Base-by-base conservation (phyloP, 2,329 filamentous ascomycete genomes). In the Cercospora zeae-maydis region DNA sequence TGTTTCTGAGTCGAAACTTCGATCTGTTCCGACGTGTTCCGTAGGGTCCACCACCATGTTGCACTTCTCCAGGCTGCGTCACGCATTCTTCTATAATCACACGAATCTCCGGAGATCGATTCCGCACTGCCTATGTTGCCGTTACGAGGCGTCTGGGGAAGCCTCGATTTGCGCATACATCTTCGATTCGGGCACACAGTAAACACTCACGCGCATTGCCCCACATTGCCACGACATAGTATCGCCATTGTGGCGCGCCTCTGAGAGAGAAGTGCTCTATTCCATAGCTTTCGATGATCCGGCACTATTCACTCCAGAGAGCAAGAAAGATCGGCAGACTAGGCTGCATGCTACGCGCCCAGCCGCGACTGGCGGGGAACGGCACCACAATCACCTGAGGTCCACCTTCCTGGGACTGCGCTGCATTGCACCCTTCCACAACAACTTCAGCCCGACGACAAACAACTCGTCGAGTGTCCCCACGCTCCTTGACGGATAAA, bases 401-500 rank as follows among this genome's bases (percentile, higher is more conserved):
- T 19, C 45, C 24, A 30, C 45, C 47, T 51, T 51, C 45, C 45
- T 51, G 45, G 21, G 45, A 27, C 21, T 31, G 45, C 37, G 19
- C 37, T 21, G n/a, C 33, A 21, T n/a, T 21, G n/a, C 33, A 21
- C 37, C 37, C 37, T 42, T 42, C 27, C 47, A 51, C 47, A n/a
- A 51, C 24, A 31, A 51, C 47, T 27, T 30, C 27, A 51, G 24
- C 33, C 33, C 16, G 33, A 59, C 33, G 42, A 59, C 56, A 51
- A 36, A 59, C 42, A 59, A 47, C 37, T 14, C 33, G 11, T 39
- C 36, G 36, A n/a, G 8, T 42, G n/a, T 36, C 19, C 58, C 24
- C 19, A 61, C 58, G 11, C 49, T 55, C 59, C 59, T 55, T 55
- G 21, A 56, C 58, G 31, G 45, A 55, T 36, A 55, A 36, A n/a